These are phyloP conservation scores for Royoungia palumana DNA, from an alignment of 768 basidiomycete genomes.

Conservation along the genomic window DNA sequence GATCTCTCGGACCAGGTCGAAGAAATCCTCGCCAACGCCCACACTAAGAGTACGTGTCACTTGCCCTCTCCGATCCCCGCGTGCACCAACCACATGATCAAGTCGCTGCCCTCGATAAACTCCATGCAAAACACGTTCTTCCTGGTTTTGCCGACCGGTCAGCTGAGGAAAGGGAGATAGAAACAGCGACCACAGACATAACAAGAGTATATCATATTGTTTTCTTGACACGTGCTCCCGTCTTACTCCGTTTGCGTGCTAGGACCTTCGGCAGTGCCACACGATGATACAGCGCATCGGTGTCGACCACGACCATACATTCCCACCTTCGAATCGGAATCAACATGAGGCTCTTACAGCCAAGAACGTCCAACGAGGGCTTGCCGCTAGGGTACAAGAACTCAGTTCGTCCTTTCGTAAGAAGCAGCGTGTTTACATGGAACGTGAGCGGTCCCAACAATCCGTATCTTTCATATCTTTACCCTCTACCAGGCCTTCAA, in stretches of 20 bases:
- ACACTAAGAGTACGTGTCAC: slow-evolving; percentile 68
- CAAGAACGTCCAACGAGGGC: slow-evolving; percentile 91
- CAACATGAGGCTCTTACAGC: slow-evolving; percentile 63
- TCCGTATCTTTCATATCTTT: slow-evolving; percentile 11
- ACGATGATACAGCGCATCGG: slow-evolving; percentile 68
- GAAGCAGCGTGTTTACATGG: slow-evolving; percentile 98
- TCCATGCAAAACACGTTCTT: slow-evolving; percentile 93
- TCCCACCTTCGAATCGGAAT: slow-evolving; percentile 52
- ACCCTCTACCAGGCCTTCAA: slow-evolving; percentile 66
- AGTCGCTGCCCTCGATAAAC: slow-evolving; percentile 90
- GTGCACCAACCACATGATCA: slow-evolving; percentile 18
- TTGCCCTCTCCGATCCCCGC: slow-evolving; percentile 8
- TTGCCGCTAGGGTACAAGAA: slow-evolving; percentile 96
- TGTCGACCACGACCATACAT: slow-evolving; percentile 52
- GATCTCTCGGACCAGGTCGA: slow-evolving; percentile 90
- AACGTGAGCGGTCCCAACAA: slow-evolving; percentile 61
- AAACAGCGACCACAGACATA: slow-evolving; percentile 78
- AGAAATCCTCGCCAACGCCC: slow-evolving; percentile 63
- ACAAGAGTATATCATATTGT: slow-evolving; percentile 60
- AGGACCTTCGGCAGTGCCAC: slow-evolving; percentile 43
- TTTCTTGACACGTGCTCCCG: slow-evolving; percentile 8
- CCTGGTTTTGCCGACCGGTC: slow-evolving; percentile 96
- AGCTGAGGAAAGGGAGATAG: slow-evolving; percentile 92
- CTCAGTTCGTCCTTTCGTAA: slow-evolving; percentile 90
- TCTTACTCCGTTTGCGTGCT: slow-evolving; percentile 2